A percentile compares a stretch with the other conserved stretches of the same genome.
phyloP scores from a whole-genome alignment of 495 filamentous ascomycete genomes.

The Hypoxylon lienhwacheense region DNA sequence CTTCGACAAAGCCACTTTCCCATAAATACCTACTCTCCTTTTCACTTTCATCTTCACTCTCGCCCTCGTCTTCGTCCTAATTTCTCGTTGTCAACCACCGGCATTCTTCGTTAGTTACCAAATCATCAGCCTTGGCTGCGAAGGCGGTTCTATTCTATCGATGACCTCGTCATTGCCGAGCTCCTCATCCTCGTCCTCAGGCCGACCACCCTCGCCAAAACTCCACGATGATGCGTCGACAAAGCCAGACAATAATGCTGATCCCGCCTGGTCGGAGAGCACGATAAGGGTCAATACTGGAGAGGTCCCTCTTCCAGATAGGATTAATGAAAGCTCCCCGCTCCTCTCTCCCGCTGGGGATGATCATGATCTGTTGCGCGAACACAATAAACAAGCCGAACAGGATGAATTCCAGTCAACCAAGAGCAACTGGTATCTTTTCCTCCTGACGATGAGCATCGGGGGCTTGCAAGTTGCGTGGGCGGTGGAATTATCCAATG shows the following conservation, averaged over 20 bases:
- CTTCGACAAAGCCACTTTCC: background rate
- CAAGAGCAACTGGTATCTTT: conserved; percentile 80
- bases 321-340: conserved; percentile 60
- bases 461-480: conserved; percentile 92
- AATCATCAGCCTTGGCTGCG: conserved; percentile 2
- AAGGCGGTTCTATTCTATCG: conserved; percentile 15
- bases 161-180: conserved; percentile 40
- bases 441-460: conserved; percentile 79
- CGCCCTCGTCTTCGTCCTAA: background rate
- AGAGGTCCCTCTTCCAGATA: conserved; percentile 22
- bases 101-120: background rate
- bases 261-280: conserved; percentile 25
- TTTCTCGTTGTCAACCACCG: background rate
- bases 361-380: conserved; percentile 44
- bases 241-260: conserved; percentile 16
- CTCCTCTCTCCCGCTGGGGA: conserved; percentile 55
- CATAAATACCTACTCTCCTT: background rate
- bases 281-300: conserved; percentile 18
- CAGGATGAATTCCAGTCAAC: conserved; percentile 56
- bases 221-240: conserved; percentile 17
- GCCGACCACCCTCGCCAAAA: conserved; percentile 22
- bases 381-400: conserved; percentile 40
- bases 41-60: too few relatives aligned
- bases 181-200: conserved; percentile 29
- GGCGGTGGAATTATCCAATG: conserved; percentile 87